These are phyloP conservation scores for Fomitopsis schrenkii DNA, from an alignment of 1,284 basidiomycete species.

Conservation along the genomic window DNA sequence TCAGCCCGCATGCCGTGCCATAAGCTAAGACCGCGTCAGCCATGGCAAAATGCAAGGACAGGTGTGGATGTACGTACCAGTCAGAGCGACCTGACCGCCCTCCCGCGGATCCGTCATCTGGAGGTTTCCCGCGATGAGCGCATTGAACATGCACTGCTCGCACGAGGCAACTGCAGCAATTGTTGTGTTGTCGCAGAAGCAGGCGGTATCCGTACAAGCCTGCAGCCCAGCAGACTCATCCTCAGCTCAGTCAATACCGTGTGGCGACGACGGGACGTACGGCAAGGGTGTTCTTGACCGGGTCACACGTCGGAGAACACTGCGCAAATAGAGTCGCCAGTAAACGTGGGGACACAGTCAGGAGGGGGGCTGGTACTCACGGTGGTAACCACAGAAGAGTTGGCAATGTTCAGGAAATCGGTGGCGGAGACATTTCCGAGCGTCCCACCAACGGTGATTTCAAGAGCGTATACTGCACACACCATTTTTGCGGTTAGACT, in stretches of 20 bases:
- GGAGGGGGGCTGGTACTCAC: conserved; percentile 30
- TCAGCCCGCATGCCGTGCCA: conserved; percentile 37
- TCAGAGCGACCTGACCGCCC: conserved; percentile 51
- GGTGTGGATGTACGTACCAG: conserved; percentile 31
- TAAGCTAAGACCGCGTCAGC: conserved; percentile 36
- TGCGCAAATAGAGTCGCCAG: conserved; percentile 17
- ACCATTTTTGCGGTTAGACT: background rate
- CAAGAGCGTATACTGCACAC: conserved; percentile 41
- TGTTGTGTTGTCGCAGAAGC: conserved; percentile 46
- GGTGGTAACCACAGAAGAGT: conserved; percentile 32
- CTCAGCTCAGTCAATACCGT: background rate
- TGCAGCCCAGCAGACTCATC: conserved; percentile 7
- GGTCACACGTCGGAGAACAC: conserved; percentile 42
- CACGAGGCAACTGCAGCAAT: conserved; percentile 41
- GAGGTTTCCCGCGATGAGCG: conserved; percentile 46
- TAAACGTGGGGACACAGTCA: background rate
- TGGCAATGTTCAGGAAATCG: conserved; percentile 43
- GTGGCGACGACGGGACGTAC: conserved; percentile 24
- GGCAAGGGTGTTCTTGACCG: conserved; percentile 32
- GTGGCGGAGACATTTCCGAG: conserved; percentile 35
- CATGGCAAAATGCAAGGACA: background rate
- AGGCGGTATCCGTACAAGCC: conserved; percentile 35
- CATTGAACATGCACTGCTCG: conserved; percentile 61
- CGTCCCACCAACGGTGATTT: conserved; percentile 39
- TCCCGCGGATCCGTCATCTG: conserved; percentile 44